Base-by-base conservation (phyloP, 1,139 yeast species). In the Suhomyces wounanorum region DNA sequence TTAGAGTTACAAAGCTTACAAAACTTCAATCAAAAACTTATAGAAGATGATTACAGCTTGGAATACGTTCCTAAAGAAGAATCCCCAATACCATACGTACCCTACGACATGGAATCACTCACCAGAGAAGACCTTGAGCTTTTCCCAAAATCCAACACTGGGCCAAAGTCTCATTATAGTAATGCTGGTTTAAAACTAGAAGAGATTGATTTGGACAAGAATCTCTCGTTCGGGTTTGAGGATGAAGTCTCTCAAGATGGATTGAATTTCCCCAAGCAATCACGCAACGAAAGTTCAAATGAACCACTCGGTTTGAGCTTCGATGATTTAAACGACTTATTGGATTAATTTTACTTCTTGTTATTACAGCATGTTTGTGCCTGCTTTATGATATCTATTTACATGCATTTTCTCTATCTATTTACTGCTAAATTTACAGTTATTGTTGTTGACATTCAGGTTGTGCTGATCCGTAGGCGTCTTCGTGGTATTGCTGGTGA, bases 391-490 rank as follows among this genome's bases (percentile, higher is more conserved):
- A 42, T 33, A 37, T 41, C 48, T 55, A 56, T 57, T 48, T 52
- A 45, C 52, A 51, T 48, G 49, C 49, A 53, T 45, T 33, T 31
- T 30, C 18, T 21, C 52, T 47, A 41, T 52, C n/a, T 39, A 43
- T 45, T 21, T 43, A 21, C 42, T 40, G 38, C 45, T 36, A 38
- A 45, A 37, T 21, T 28, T 26, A 33, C 44, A 18, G 41, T 61
- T 60, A 76, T 58, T 75, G 80, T 47, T 73, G 78, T 30, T 74
- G 53, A 57, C 82, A 78, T 54, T 77, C 79, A 3, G 79, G 73
- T 46, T 66, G 72, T 8, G 64, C 67, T n/a, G 52, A 50, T 35
- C 58, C 59, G 31, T 55, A 62, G 30, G 51, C 52, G 8, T 52
- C 53, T 16, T 53, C 54, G 16, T 54, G 50, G 13, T 50, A 48